phyloP scores from a whole-genome alignment of 805 yeast genomes.

The Yarrowia bubula region DNA sequence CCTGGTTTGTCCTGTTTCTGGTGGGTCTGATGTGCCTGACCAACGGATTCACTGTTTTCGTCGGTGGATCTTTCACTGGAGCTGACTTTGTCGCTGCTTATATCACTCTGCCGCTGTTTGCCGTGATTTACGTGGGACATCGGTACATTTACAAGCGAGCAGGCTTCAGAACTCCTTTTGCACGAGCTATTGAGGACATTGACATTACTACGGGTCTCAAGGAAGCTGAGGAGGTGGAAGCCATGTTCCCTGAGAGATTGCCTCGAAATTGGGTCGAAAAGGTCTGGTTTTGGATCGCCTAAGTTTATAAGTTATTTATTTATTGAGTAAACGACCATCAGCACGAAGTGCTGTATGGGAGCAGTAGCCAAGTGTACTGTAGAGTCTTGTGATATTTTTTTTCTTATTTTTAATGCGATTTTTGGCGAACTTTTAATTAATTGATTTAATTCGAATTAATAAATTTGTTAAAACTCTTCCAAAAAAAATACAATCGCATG shows the following conservation, averaged over 20 bases:
- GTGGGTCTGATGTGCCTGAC: conserved; percentile 57
- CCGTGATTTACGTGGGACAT: conserved; percentile 58
- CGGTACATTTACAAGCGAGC: conserved; percentile 45
- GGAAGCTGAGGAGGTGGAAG: conserved; percentile 51
- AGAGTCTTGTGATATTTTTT: too few species aligned
- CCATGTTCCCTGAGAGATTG: conserved; percentile 41
- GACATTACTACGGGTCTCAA: conserved; percentile 62
- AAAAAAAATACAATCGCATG: too few species aligned
- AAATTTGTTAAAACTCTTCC: too few species aligned
- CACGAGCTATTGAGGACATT: conserved; percentile 54
- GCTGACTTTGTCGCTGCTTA: conserved; percentile 70
- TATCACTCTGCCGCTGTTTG: conserved; percentile 59
- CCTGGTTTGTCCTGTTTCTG: conserved; percentile 53
- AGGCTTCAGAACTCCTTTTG: conserved; percentile 41
- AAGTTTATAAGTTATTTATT: conserved; percentile 25
- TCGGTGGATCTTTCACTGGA: conserved; percentile 49
- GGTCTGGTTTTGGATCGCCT: conserved; percentile 53
- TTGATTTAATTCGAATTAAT: too few species aligned
- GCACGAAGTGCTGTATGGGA: too few species aligned
- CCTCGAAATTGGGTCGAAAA: conserved; percentile 44
- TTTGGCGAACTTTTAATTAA: too few species aligned
- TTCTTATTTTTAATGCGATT: too few species aligned
- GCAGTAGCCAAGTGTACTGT: too few species aligned
- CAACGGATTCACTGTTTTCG: conserved; percentile 71
- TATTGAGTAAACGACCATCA: neutral